Percentiles rank a stretch among this genome's conserved stretches.
phyloP scores from a whole-genome alignment of 768 basidiomycete species.

The Kwoniella sp. region DNA sequence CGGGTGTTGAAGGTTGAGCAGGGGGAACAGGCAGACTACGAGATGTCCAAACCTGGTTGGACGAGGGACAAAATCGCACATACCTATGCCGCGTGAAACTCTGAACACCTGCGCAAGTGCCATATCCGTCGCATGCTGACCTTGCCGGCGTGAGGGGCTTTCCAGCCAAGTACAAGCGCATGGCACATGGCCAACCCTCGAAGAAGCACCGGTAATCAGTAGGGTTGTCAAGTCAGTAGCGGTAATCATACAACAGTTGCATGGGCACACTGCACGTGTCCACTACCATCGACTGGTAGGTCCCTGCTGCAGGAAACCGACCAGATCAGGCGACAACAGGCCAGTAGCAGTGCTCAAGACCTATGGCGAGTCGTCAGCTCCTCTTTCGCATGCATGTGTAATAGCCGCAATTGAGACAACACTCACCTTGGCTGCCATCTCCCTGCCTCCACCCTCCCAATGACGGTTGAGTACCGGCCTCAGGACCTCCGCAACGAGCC shows the following conservation, averaged over 20 bases:
- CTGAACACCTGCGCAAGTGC: no score
- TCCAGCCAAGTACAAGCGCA: no score
- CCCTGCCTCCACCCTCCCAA: slow-evolving; percentile 84
- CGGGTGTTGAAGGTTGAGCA: no score
- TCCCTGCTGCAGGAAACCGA: slow-evolving; percentile 23
- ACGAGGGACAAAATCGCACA: no score
- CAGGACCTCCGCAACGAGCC: slow-evolving; percentile 61
- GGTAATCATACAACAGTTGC: slow-evolving; percentile 6
- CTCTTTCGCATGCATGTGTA: neutral
- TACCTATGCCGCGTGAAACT: no score
- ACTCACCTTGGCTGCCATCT: slow-evolving; percentile 60
- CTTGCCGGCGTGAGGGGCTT: no score
- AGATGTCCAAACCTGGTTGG: no score
- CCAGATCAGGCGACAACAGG: slow-evolving; percentile 31
- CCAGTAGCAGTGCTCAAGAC: slow-evolving; percentile 21
- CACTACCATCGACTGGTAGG: slow-evolving; percentile 14
- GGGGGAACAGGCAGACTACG: no score
- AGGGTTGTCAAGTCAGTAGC: neutral
- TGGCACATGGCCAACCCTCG: neutral
- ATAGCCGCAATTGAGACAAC: neutral
- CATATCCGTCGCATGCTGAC: no score
- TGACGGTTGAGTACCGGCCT: slow-evolving; percentile 65
- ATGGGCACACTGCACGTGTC: slow-evolving; percentile 1
- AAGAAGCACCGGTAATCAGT: neutral
- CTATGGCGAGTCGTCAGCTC: slow-evolving; percentile 15